These are phyloP conservation scores for Cryomyces minteri DNA, from an alignment of 495 filamentous ascomycete genomes.

Conservation along the genomic window DNA sequence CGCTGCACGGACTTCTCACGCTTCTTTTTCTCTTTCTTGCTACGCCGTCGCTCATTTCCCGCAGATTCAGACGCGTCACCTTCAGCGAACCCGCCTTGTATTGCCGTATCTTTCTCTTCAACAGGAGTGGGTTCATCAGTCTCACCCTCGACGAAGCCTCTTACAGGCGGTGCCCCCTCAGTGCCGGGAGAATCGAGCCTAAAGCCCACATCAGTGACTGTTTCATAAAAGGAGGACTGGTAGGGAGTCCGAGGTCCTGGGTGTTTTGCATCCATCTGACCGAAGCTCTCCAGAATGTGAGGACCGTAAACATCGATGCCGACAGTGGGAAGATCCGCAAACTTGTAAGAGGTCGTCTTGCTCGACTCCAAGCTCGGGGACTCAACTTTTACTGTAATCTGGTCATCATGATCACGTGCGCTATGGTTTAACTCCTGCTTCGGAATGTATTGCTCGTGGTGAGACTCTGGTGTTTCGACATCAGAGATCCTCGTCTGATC, in stretches of 20 bases:
- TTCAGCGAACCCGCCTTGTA: conserved; percentile 16
- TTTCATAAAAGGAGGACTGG: conserved; percentile 11
- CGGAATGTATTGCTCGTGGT: conserved; percentile 11
- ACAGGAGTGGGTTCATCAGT: conserved; percentile 4
- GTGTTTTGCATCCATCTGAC: not conserved
- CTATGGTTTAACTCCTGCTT: not conserved
- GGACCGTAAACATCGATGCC: too few species aligned
- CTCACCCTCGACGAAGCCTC: conserved; percentile 14
- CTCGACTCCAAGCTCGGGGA: not conserved
- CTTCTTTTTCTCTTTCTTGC: conserved; percentile 5
- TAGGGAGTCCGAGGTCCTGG: not conserved
- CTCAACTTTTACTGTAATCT: not conserved
- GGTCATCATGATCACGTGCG: too few species aligned
- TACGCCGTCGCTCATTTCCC: not conserved
- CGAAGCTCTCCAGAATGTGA: not conserved
- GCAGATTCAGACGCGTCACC: not conserved
- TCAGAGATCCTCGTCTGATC: conserved; percentile 19
- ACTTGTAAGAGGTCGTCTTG: not conserved
- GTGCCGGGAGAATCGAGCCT: conserved; percentile 1
- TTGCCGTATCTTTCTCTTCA: conserved; percentile 4
- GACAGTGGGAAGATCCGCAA: not conserved
- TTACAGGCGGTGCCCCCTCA: conserved; percentile 4
- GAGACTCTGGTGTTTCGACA: conserved; percentile 16
- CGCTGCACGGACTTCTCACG: not conserved
- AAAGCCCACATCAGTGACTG: conserved; percentile 10